Conservation (phyloP, 495 filamentous ascomycete genomes). For the Rhypophila decipiens region DNA sequence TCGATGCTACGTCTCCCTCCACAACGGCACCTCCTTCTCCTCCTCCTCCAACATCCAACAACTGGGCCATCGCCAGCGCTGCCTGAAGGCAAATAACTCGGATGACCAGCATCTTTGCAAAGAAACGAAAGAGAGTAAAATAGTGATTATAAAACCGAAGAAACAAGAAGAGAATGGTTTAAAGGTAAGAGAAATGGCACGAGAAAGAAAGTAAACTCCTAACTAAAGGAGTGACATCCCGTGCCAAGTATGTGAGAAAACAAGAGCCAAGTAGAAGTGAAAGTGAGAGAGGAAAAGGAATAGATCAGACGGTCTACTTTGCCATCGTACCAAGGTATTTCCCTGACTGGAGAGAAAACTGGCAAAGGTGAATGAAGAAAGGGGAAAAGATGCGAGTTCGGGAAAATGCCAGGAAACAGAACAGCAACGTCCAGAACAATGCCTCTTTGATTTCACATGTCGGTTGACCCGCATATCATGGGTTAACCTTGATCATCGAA, state of each 20-base stretch:
- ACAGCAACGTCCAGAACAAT: too few relatives aligned
- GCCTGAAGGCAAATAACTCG: constrained; percentile 22
- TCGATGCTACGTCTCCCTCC: constrained; percentile 1
- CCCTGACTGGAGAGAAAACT: constrained; percentile 1
- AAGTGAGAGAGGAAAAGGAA: constrained; percentile 3
- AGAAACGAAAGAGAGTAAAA: constrained; percentile 2
- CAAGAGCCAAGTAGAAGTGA: too few relatives aligned
- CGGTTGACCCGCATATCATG: too few relatives aligned
- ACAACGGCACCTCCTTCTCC: too few relatives aligned
- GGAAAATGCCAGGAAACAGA: too few relatives aligned
- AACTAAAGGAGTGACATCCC: neutral
- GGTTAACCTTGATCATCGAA: too few relatives aligned
- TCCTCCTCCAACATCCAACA: constrained; percentile 2
- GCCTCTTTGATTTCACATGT: too few relatives aligned
- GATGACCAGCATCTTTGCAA: constrained; percentile 23
- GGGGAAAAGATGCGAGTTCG: neutral
- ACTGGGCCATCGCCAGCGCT: constrained; percentile 19
- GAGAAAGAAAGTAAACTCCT: neutral
- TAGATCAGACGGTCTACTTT: too few relatives aligned
- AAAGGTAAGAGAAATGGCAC: neutral
- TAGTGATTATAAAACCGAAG: neutral
- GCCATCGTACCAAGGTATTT: too few relatives aligned
- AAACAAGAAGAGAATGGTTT: neutral
- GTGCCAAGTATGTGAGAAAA: neutral
- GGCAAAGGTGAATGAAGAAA: neutral